These are phyloP conservation scores for Naganishia friedmannii DNA, from an alignment of 768 basidiomycete species.

Conservation along the genomic window DNA sequence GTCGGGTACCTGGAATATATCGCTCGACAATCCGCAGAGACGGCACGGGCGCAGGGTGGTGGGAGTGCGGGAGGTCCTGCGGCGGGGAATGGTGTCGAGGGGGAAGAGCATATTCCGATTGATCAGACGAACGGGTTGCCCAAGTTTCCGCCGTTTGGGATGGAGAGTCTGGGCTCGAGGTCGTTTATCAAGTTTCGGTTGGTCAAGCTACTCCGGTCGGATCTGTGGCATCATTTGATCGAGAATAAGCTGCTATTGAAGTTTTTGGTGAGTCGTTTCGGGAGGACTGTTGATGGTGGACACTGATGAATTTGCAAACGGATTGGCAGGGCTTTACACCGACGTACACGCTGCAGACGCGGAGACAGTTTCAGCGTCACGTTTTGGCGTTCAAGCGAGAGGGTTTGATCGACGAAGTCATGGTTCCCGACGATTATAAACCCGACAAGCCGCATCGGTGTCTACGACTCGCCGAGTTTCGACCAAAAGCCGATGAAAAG, in stretches of 20 bases:
- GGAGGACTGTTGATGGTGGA: neutral
- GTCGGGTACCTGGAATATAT: neutral
- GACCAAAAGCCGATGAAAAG: conserved; percentile 12
- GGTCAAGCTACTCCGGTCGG: conserved; percentile 14
- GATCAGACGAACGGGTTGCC: conserved; percentile 18
- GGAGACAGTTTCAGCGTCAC: conserved; percentile 16
- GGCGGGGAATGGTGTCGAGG: neutral
- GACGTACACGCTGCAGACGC: neutral
- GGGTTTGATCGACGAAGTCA: conserved; percentile 29
- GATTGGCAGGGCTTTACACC: conserved; percentile 15
- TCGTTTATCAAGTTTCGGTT: conserved; percentile 29
- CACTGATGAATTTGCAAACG: neutral
- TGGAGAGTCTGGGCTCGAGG: conserved; percentile 4
- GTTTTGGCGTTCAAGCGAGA: conserved; percentile 12
- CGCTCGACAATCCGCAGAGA: neutral
- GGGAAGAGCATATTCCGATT: conserved; percentile 13
- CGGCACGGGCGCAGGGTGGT: neutral
- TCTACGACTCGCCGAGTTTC: conserved; percentile 29
- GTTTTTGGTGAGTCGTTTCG: conserved; percentile 22
- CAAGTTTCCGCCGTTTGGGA: conserved; percentile 29
- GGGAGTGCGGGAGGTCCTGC: neutral
- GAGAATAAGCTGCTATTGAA: conserved; percentile 28
- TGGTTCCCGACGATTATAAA: conserved; percentile 8
- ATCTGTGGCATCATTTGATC: conserved; percentile 32
- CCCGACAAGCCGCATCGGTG: conserved; percentile 21